A percentile compares a stretch with the other conserved stretches of the same genome.
Conservation (phyloP, 176 grass and related monocot species). For the Triticum dicoccoides region DNA sequence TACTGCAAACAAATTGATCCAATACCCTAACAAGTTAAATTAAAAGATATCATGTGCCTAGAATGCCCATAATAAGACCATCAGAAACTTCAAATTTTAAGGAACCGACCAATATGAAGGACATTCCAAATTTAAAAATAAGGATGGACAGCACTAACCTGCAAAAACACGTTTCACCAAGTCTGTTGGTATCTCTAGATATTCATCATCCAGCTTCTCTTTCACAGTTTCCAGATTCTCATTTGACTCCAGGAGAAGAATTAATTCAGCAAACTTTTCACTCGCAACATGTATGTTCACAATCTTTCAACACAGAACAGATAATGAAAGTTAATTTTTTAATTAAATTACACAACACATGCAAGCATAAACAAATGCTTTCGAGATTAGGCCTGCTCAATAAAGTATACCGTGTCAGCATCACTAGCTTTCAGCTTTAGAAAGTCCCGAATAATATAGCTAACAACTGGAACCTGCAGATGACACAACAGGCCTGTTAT, state of each 20-base stretch:
- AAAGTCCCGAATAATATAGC: constrained; percentile 78
- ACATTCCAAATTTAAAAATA: constrained; percentile 1
- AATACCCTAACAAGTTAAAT: constrained; percentile 1
- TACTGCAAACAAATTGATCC: not conserved
- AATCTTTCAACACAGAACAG: constrained; percentile 40
- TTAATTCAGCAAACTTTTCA: constrained; percentile 60
- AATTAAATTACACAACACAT: not conserved
- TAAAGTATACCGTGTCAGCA: constrained; percentile 60
- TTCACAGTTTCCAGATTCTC: constrained; percentile 43
- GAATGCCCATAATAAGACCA: not conserved
- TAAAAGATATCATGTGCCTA: not conserved
- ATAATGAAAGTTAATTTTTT: constrained; percentile 14
- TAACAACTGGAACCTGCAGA: constrained; percentile 68
- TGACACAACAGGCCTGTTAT: constrained; percentile 17
- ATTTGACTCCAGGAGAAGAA: constrained; percentile 63
- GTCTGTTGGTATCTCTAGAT: constrained; percentile 65
- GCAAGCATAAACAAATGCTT: not conserved
- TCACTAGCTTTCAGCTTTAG: constrained; percentile 89
- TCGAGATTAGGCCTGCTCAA: constrained; percentile 21
- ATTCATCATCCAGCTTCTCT: constrained; percentile 76
- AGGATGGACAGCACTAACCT: constrained; percentile 44
- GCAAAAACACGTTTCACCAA: constrained; percentile 69
- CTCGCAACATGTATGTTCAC: constrained; percentile 66
- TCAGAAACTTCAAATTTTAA: not conserved
- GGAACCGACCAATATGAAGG: not conserved